A percentile compares a stretch with the other conserved stretches of the same genome.
Conservation (phyloP, 2,329 filamentous ascomycete species). For the Aureobasidium sp. region DNA sequence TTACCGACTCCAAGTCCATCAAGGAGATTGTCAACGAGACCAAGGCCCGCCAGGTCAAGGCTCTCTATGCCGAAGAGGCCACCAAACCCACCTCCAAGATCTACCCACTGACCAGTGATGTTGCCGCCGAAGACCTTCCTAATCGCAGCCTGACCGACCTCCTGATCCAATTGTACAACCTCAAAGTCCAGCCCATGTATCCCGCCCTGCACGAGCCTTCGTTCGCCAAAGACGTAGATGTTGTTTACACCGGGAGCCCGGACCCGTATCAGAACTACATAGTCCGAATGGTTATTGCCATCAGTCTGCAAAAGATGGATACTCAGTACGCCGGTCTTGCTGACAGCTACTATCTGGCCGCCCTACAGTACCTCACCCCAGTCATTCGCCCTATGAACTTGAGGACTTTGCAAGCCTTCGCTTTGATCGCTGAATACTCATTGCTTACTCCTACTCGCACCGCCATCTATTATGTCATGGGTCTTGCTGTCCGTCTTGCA, state of each 20-base stretch:
- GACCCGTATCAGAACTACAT: conserved; percentile 79
- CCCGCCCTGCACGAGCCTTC: conserved; percentile 78
- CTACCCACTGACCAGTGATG: conserved; percentile 82
- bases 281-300: conserved; percentile 84
- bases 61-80: conserved; percentile 59
- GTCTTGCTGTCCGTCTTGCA: conserved; percentile 76
- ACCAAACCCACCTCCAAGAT: conserved; percentile 64
- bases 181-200: conserved; percentile 83
- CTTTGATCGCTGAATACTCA: conserved; percentile 83
- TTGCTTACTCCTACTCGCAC: conserved; percentile 85
- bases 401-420: conserved; percentile 80
- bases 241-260: conserved; percentile 66
- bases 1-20: conserved; percentile 83
- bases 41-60: conserved; percentile 57
- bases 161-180: conserved; percentile 75
- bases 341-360: conserved; percentile 89
- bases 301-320: conserved; percentile 87
- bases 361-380: conserved; percentile 73
- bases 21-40: conserved; percentile 82
- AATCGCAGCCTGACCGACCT: conserved; percentile 65
- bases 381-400: conserved; percentile 83
- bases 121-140: conserved; percentile 68
- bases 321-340: conserved; percentile 85
- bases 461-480: conserved; percentile 87
- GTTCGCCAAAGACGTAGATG: conserved; percentile 67